phyloP scores from a whole-genome alignment of 2,329 filamentous ascomycete species.

The Fusarium sororula region DNA sequence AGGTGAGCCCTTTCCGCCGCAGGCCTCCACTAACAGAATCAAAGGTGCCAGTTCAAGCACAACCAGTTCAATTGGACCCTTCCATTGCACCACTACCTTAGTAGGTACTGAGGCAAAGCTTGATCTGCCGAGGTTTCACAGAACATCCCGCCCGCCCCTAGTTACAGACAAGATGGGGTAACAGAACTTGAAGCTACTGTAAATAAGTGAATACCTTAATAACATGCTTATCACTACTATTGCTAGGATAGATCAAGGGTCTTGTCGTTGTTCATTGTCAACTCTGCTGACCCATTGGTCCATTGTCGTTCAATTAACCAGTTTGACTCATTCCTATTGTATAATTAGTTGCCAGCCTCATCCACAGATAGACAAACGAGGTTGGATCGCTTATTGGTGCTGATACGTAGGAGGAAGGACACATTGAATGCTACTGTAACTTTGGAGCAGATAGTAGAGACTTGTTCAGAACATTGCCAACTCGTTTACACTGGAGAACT shows the following conservation, averaged over 20 bases:
- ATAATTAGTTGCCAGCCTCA: not conserved
- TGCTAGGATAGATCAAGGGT: not conserved
- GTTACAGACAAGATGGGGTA: slow-evolving; percentile 1
- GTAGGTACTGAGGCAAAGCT: not conserved
- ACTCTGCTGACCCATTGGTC: not conserved
- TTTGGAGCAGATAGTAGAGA: not conserved
- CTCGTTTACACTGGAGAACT: not conserved
- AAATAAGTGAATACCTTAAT: slow-evolving; percentile 7
- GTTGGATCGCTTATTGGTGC: not conserved
- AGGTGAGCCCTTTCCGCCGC: not conserved
- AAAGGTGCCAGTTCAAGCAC: not conserved
- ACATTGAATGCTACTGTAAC: not conserved
- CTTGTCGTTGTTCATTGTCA: not conserved
- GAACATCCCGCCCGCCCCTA: not conserved
- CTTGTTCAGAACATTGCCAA: not conserved
- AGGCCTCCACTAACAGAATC: not conserved
- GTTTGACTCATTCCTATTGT: not conserved
- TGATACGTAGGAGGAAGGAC: not conserved
- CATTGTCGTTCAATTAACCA: not conserved
- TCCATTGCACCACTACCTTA: not conserved
- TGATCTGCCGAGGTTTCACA: slow-evolving; percentile 8
- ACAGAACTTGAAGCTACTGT: not conserved
- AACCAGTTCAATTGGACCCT: not conserved
- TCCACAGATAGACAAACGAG: not conserved
- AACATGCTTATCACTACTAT: slow-evolving; percentile 21